Conservation (phyloP, 805 yeast species). For the Candida broadrunensis region DNA sequence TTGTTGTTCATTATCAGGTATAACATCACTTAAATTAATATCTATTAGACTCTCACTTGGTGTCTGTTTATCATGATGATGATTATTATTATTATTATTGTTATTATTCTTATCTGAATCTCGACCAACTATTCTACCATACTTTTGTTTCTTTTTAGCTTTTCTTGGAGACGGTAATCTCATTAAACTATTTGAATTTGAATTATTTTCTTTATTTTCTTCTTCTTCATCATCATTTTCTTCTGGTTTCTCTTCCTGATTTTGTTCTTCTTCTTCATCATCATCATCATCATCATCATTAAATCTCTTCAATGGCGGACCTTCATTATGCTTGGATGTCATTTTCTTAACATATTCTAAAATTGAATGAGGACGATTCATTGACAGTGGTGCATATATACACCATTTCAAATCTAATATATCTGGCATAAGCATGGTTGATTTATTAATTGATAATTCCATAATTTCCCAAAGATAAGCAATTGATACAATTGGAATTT, state of each 20-base stretch:
- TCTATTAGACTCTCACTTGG: neutral
- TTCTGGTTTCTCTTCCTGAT: neutral
- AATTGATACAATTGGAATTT: conserved; percentile 55
- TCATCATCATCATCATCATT: neutral
- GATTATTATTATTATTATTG: too few species aligned
- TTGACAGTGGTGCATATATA: conserved; percentile 43
- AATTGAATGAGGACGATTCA: conserved; percentile 8
- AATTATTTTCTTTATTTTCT: conserved; percentile 4
- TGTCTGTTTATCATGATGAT: conserved; percentile 7
- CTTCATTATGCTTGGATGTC: neutral
- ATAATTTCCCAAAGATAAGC: conserved; percentile 54
- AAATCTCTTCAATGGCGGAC: conserved; percentile 1
- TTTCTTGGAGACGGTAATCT: conserved; percentile 56
- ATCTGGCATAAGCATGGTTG: conserved; percentile 29
- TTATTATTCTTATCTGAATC: too few species aligned
- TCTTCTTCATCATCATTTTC: conserved; percentile 9
- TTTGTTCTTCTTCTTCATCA: neutral
- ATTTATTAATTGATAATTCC: conserved; percentile 23
- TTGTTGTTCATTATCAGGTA: conserved; percentile 4
- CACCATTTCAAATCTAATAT: conserved; percentile 53
- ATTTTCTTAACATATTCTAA: conserved; percentile 8
- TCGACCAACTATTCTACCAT: conserved; percentile 29
- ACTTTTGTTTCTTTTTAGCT: conserved; percentile 37
- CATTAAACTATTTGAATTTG: conserved; percentile 7
- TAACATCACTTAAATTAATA: neutral